Percentiles rank a stretch among this genome's conserved stretches.
Evolutionary conservation across 192 early-diverging fungal genomes (phyloP).

Genomic region (Coemansia sp.): DNA sequence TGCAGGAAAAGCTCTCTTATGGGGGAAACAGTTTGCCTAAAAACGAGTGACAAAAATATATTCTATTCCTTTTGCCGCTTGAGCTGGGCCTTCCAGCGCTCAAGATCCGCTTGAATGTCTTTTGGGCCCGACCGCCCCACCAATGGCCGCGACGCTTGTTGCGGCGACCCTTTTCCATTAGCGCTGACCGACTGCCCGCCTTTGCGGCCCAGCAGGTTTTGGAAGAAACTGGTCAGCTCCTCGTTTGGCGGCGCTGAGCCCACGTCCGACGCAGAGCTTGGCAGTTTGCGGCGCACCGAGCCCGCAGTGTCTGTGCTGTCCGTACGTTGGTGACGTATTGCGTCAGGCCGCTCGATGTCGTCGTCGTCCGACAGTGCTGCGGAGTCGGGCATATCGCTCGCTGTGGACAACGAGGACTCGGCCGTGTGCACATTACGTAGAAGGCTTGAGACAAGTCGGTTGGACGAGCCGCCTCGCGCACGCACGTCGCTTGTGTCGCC

Average conservation of each 20-base stretch:
- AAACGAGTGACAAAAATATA: not conserved
- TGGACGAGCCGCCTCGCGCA: conserved; percentile 17
- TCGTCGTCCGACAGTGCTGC: conserved; percentile 44
- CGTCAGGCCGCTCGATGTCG: conserved; percentile 9
- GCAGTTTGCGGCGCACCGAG: conserved; percentile 21
- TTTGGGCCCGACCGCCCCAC: conserved; percentile 15
- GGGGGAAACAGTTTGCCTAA: too few species aligned
- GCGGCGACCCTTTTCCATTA: conserved; percentile 39
- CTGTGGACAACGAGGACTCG: conserved; percentile 43
- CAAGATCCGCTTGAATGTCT: conserved; percentile 49
- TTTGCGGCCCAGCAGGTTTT: conserved; percentile 72
- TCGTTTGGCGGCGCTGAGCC: conserved; percentile 57
- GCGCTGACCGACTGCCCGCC: conserved; percentile 39
- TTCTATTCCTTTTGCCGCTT: conserved; percentile 37
- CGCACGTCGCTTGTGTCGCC: conserved; percentile 8
- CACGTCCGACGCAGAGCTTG: conserved; percentile 3
- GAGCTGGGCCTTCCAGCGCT: conserved; percentile 47
- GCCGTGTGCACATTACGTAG: conserved; percentile 30
- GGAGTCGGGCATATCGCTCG: conserved; percentile 21
- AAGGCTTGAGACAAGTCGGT: conserved; percentile 25
- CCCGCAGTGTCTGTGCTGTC: conserved; percentile 1
- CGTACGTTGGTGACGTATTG: conserved; percentile 7
- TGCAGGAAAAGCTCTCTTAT: too few species aligned
- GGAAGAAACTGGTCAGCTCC: conserved; percentile 87
- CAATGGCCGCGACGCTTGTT: conserved; percentile 25